Evolutionary conservation across 805 yeast species (phyloP), one percentile per base, ranked within the genome.

Genomic region (Ogataea pilisensis): DNA sequence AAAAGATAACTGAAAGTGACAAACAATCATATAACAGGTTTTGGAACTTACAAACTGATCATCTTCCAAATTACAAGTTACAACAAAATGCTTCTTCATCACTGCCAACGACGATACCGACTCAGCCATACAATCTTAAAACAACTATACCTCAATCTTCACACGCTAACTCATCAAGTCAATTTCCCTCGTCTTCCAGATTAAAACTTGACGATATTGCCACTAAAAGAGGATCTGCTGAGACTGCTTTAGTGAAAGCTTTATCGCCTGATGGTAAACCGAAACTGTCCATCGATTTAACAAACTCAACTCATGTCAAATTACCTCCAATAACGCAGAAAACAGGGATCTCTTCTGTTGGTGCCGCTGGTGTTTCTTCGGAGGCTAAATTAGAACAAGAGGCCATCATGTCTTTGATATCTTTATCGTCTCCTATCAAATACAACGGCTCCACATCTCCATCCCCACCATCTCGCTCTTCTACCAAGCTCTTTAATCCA

Each of bases 321-420:
- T 24, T 18, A 17, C 36, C 35, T 19, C 37, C 41, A 28, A 25
- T 22, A 16, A 19, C 16, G 17, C 25, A 27, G 16, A 19, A 18
- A 30, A 7, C 18, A n/a, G 5, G 21, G 27, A 35, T 29, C 2
- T 25, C 41, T 26, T 17, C 34, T 26, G 16, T 22, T 11, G 14
- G 26, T 12, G n/a, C 25, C n/a, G 16, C 18, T 8, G 17, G 33
- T 8, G 16, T 26, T 13, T 46, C 49, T 6, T 44, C 58, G 13
- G 61, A 57, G 21, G 56, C 38, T 47, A 58, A 45, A 57, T 60
- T 46, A 56, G 82, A 76, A 46, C 75, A 75, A 50, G 81, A 76
- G 36, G 82, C 82, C 6, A 71, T 76, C 9, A 61, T 70, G 53
- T 74, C 80, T 18, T 62, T 76, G 38, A 76, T 76, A 70, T 72